Conservation (phyloP, 768 basidiomycete species). For the Steccherinum ochraceum region DNA sequence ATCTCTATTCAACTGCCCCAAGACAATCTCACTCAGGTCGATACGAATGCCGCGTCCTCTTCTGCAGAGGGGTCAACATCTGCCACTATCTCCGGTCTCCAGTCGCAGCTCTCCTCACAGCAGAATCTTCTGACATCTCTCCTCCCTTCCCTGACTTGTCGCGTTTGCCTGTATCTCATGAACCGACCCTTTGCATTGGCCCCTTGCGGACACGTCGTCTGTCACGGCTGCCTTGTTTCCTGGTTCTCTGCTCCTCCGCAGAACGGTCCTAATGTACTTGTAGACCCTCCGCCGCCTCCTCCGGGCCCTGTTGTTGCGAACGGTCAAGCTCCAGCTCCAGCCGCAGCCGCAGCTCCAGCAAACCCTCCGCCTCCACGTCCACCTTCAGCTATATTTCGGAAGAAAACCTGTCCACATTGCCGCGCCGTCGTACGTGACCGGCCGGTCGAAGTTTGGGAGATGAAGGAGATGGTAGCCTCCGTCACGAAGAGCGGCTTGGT, state of each 20-base stretch:
- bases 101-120: conserved; percentile 35
- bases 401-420: conserved; percentile 40
- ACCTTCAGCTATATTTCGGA: conserved; percentile 20
- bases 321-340: neutral
- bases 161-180: conserved; percentile 73
- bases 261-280: neutral
- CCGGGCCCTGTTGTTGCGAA: neutral
- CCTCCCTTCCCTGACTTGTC: conserved; percentile 64
- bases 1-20: neutral
- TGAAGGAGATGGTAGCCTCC: conserved; percentile 39
- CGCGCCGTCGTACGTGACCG: conserved; percentile 35
- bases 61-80: neutral
- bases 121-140: conserved; percentile 46
- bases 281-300: neutral
- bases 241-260: conserved; percentile 59
- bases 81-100: neutral
- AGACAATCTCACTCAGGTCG: neutral
- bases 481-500: conserved; percentile 50
- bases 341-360: neutral
- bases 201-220: conserved; percentile 71
- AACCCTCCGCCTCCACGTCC: neutral
- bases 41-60: too few relatives aligned
- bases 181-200: conserved; percentile 68
- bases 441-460: conserved; percentile 42
- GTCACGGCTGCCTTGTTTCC: conserved; percentile 62